phyloP scores from a whole-genome alignment of 805 yeast species.

The Jamesozyma piceae region DNA sequence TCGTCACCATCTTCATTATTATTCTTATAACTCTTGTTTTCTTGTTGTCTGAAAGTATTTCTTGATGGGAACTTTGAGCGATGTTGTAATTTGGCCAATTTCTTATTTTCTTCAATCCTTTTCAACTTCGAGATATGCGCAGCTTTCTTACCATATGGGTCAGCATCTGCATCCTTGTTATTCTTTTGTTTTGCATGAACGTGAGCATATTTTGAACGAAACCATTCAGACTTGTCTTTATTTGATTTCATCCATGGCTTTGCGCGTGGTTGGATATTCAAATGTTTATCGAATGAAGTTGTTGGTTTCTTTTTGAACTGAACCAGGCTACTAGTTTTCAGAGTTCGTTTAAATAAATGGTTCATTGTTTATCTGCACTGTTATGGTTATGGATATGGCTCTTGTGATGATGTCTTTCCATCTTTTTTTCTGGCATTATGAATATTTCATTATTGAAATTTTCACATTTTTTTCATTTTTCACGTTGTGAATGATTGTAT shows the following conservation, averaged over 20 bases:
- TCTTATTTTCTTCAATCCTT: constrained; percentile 1
- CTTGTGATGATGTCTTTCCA: no score
- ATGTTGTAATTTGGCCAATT: constrained; percentile 6
- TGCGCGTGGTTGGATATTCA: not conserved
- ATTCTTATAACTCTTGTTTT: not conserved
- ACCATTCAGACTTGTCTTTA: constrained; percentile 53
- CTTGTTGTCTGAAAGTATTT: not conserved
- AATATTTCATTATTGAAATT: no score
- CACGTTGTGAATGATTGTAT: no score
- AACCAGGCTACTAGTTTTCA: not conserved
- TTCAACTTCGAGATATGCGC: not conserved
- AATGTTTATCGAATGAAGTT: not conserved
- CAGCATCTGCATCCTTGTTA: constrained; percentile 9
- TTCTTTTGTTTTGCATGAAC: constrained; percentile 44
- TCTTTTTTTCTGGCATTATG: no score
- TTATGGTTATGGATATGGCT: no score
- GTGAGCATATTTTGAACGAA: constrained; percentile 54
- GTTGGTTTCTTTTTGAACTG: not conserved
- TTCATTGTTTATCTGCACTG: not conserved
- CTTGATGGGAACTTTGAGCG: constrained; percentile 1
- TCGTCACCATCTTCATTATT: constrained; percentile 9
- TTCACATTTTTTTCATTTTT: no score
- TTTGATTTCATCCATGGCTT: constrained; percentile 66
- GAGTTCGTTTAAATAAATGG: not conserved
- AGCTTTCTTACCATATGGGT: constrained; percentile 10